These are phyloP conservation scores for Tothia fuscella DNA, from an alignment of 2,329 filamentous ascomycete genomes.

Conservation along the genomic window DNA sequence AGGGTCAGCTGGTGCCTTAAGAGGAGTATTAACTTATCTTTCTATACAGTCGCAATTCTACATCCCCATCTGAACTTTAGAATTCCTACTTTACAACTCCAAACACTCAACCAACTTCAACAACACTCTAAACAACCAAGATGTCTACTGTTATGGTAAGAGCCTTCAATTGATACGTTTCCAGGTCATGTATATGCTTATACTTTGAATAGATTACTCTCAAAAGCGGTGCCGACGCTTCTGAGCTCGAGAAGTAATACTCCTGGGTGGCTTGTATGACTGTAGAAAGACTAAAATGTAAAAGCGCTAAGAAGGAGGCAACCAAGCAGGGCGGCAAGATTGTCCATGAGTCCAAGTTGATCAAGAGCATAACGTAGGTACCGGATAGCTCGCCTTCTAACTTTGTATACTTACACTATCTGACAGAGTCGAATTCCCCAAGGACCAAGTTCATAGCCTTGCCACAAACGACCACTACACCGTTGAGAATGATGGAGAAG, in stretches of 20 bases:
- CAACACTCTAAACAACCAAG: neutral
- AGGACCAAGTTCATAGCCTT: slow-evolving; percentile 54
- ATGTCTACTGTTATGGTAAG: slow-evolving; percentile 12
- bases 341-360: slow-evolving; percentile 68
- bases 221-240: slow-evolving; percentile 55
- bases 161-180: neutral
- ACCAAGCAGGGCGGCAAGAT: slow-evolving; percentile 71
- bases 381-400: neutral
- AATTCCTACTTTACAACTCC: neutral
- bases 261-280: neutral
- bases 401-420: slow-evolving; percentile 3
- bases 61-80: neutral
- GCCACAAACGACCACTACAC: slow-evolving; percentile 59
- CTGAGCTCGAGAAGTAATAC: slow-evolving; percentile 57
- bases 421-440: slow-evolving; percentile 58
- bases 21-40: neutral
- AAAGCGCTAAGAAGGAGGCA: slow-evolving; percentile 65
- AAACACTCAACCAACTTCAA: no score
- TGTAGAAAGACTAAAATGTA: neutral
- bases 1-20: slow-evolving; percentile 1
- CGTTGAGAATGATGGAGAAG: slow-evolving; percentile 62
- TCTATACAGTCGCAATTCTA: neutral
- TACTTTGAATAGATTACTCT: slow-evolving; percentile 54
- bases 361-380: slow-evolving; percentile 87
- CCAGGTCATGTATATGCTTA: neutral